Evolutionary conservation across 352 stramenopile species (phyloP).

Genomic region (Phytophthora sp.): DNA sequence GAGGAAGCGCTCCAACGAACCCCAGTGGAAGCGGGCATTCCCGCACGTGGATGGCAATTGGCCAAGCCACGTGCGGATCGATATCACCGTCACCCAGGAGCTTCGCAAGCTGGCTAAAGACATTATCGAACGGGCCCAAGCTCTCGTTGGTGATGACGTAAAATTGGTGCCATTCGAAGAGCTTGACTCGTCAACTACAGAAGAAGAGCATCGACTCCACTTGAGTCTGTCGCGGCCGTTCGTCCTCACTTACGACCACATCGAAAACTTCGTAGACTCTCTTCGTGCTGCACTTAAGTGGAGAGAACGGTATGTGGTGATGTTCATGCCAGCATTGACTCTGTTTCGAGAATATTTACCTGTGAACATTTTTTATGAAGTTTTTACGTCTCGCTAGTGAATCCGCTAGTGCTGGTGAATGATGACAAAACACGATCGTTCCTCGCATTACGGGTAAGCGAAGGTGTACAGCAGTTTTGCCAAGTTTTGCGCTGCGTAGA

Average conservation of each 20-base stretch:
- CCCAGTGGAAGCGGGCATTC: constrained; percentile 67
- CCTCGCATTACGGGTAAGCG: constrained; percentile 53
- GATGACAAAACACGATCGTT: constrained; percentile 83
- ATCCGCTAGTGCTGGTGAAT: constrained; percentile 62
- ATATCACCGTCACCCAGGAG: constrained; percentile 34
- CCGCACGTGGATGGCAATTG: constrained; percentile 83
- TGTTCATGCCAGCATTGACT: no score
- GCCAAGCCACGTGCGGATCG: constrained; percentile 76
- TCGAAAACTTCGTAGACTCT: constrained; percentile 68
- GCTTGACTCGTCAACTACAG: constrained; percentile 7
- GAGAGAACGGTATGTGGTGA: constrained; percentile 52
- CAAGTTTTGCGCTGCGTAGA: constrained; percentile 63
- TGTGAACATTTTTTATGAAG: constrained; percentile 19
- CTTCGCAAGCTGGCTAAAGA: constrained; percentile 30
- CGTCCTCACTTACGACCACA: constrained; percentile 71
- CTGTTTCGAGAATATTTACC: neutral
- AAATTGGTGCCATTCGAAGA: constrained; percentile 47
- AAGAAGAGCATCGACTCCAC: constrained; percentile 39
- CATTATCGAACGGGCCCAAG: constrained; percentile 42
- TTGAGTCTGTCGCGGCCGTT: constrained; percentile 84
- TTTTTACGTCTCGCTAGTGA: constrained; percentile 51
- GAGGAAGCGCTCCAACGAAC: constrained; percentile 43
- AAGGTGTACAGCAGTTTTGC: constrained; percentile 41
- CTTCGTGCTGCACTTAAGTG: constrained; percentile 75
- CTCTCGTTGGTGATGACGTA: constrained; percentile 23